These are phyloP conservation scores for Domatiomyces globalis DNA, from an alignment of 2,329 filamentous ascomycete species.

Conservation along the genomic window DNA sequence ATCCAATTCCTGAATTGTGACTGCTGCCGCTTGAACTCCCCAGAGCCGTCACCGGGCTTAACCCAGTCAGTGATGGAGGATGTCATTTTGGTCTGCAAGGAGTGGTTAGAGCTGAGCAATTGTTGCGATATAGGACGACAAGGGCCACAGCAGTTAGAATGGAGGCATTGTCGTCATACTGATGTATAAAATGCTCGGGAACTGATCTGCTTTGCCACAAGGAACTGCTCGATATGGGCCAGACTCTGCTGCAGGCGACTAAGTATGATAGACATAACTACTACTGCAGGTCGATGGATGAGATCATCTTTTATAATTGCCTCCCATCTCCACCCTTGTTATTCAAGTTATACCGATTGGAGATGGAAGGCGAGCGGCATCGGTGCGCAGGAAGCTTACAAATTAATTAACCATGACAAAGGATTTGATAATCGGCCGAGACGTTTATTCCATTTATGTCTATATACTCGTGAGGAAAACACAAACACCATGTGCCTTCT, in stretches of 20 bases:
- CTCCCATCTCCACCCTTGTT: too few relatives aligned
- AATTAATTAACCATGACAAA: not conserved
- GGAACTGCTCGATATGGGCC: too few relatives aligned
- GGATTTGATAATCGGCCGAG: not conserved
- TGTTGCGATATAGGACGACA: not conserved
- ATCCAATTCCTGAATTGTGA: conserved; percentile 74
- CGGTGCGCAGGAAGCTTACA: not conserved
- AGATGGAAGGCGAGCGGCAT: too few relatives aligned
- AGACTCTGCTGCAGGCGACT: too few relatives aligned
- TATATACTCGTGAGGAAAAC: not conserved
- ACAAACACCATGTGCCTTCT: not conserved
- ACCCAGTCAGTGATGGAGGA: conserved; percentile 69
- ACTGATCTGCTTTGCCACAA: too few relatives aligned
- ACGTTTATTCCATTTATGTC: not conserved
- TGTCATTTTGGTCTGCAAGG: not conserved
- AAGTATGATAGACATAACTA: too few relatives aligned
- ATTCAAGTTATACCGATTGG: too few relatives aligned
- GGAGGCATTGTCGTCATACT: too few relatives aligned
- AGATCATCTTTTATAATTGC: too few relatives aligned
- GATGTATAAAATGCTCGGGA: too few relatives aligned
- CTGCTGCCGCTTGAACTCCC: conserved; percentile 83
- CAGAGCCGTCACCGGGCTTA: conserved; percentile 48
- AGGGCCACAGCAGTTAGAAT: too few relatives aligned
- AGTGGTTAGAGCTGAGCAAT: not conserved
- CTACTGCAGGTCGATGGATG: too few relatives aligned